Evolutionary conservation across 768 basidiomycete species (phyloP), one percentile per base, ranked within the genome.

Genomic region (Rubroboletus satanas): DNA sequence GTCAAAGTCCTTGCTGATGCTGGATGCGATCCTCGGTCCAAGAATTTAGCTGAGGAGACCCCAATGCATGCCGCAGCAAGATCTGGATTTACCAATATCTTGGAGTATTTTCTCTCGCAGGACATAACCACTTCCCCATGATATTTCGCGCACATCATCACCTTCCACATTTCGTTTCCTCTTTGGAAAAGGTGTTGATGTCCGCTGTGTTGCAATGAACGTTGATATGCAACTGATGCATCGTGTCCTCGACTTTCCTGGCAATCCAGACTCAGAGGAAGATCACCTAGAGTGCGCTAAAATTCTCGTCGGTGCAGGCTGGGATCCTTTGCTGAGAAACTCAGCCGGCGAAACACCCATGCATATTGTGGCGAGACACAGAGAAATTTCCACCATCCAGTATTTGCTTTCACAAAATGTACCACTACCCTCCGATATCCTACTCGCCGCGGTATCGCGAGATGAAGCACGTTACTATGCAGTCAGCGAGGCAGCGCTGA

Each of bases 101-200:
- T 52, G 18, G 45, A 52, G 21, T 47, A 46, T 23, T 10, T 52
- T 18, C 51, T 52, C 9, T 23, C 44, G 1, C 44, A 15, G 31
- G 51, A 2, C 12, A 6, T 23, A n/a, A 1, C 45, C 36, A n/a
- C 35, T 52, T 0, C 51, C 51, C 6, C 5, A 10, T 4, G 10
- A 38, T 32, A 38, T 48, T 11, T 21, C 26, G 3, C 17, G n/a
- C 14, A 15, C 7, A 7, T 48, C 47, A 15, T 15, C 23, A 26
- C 10, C 35, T 7, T 26, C 47, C 6, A 36, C 35, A 5, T 7
- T 36, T 11, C 23, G 15, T n/a, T n/a, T 36, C 35, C 35, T 48
- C 23, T 3, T 36, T 7, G 23, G 23, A 48, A 36, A 48, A 6
- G 35, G 47, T 2, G 17, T 36, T 23, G 47, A 48, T 26, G 15